These are phyloP conservation scores for Malus sieversii DNA, from an alignment of 306 rosid genomes.

Conservation along the genomic window DNA sequence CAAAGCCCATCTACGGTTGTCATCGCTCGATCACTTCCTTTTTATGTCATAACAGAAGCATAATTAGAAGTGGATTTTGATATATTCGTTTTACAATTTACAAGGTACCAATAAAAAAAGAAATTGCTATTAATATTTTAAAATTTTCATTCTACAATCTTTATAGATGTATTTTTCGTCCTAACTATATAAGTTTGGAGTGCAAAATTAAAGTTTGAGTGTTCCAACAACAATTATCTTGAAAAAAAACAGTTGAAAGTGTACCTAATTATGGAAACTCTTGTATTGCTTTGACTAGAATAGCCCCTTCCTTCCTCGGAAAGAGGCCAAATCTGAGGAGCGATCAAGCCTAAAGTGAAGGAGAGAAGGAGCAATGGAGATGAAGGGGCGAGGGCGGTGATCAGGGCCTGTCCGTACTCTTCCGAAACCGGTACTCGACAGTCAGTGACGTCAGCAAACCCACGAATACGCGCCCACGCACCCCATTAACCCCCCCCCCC, in stretches of 20 bases:
- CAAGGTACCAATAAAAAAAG: neutral
- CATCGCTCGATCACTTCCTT: too few relatives aligned
- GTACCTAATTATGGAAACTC: neutral
- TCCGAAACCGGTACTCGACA: neutral
- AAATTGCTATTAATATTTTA: too few relatives aligned
- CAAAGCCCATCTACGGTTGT: too few relatives aligned
- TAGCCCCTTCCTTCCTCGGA: neutral
- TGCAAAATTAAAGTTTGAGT: too few relatives aligned
- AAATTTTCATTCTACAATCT: accelerated
- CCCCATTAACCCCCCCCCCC: neutral
- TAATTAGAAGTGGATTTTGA: too few relatives aligned
- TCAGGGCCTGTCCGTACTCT: neutral
- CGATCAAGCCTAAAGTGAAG: neutral
- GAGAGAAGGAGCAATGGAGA: neutral
- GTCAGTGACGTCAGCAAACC: neutral
- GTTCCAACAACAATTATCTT: too few relatives aligned
- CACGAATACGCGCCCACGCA: neutral
- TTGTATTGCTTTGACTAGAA: neutral
- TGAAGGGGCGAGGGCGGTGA: neutral
- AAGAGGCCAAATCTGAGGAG: neutral
- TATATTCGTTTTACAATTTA: neutral
- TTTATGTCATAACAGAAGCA: too few relatives aligned
- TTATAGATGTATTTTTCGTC: too few relatives aligned
- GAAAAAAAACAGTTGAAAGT: neutral
- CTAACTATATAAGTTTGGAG: accelerated